Conservation (phyloP, 2,329 filamentous ascomycete genomes). For the Clarireedia homoeocarpa region DNA sequence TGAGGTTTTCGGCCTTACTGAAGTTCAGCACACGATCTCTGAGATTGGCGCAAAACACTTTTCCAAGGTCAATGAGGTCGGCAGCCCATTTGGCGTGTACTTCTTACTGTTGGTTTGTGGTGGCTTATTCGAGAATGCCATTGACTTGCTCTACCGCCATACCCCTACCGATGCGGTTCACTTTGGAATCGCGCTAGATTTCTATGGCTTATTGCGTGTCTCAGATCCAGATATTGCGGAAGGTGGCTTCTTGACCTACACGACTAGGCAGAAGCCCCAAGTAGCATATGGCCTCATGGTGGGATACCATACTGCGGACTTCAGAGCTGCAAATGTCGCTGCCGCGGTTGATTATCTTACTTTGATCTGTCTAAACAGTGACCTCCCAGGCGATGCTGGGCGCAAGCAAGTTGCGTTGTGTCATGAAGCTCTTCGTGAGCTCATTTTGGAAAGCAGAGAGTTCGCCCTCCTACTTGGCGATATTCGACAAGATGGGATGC, state of each 20-base stretch:
- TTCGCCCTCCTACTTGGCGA: constrained; percentile 93
- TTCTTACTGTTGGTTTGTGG: constrained; percentile 88
- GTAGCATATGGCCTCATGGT: constrained; percentile 93
- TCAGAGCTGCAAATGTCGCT: constrained; percentile 81
- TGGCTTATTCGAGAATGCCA: constrained; percentile 89
- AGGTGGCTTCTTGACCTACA: constrained; percentile 61
- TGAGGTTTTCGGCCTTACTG: constrained; percentile 55
- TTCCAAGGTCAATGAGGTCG: constrained; percentile 63
- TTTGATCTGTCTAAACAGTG: constrained; percentile 84
- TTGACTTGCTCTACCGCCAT: constrained; percentile 86
- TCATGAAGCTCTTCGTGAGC: constrained; percentile 85
- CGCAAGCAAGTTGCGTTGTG: constrained; percentile 74
- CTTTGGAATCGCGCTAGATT: constrained; percentile 82
- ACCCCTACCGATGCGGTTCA: constrained; percentile 91
- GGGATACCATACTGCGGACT: constrained; percentile 92
- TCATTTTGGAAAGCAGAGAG: constrained; percentile 93
- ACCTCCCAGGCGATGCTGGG: constrained; percentile 66
- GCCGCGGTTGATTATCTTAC: constrained; percentile 90
- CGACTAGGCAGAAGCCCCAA: constrained; percentile 63
- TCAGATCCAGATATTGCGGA: constrained; percentile 70
- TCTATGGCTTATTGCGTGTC: constrained; percentile 82
- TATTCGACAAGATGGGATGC: constrained; percentile 73
- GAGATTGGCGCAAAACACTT: constrained; percentile 93
- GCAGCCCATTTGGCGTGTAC: constrained; percentile 77
- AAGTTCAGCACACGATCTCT: constrained; percentile 70